Percentiles rank a stretch among this genome's conserved stretches.
Evolutionary conservation across 495 filamentous ascomycete genomes (phyloP).

Genomic region (Haplographium delicatum): DNA sequence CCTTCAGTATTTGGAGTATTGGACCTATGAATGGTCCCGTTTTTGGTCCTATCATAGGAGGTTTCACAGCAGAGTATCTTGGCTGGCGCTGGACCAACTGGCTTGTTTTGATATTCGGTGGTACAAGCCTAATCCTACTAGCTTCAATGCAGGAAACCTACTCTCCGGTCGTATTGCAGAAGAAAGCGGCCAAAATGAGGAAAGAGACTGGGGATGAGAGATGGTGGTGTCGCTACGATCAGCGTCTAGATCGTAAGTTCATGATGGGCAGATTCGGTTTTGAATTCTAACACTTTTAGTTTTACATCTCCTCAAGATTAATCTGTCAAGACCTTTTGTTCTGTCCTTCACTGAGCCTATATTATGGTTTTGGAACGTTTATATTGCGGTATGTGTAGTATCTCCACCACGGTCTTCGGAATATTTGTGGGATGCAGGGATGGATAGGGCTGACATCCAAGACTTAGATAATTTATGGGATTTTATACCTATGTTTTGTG

Average conservation of each 20-base stretch:
- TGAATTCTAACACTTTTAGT: constrained; percentile 28
- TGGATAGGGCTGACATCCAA: not conserved
- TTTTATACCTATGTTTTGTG: constrained; percentile 83
- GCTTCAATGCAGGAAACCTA: constrained; percentile 69
- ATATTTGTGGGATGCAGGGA: too few species aligned
- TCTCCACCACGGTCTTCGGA: not conserved
- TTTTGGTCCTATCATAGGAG: constrained; percentile 31
- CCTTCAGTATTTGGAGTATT: constrained; percentile 69
- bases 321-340: constrained; percentile 69
- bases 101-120: constrained; percentile 67
- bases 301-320: constrained; percentile 55
- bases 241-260: constrained; percentile 38
- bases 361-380: constrained; percentile 76
- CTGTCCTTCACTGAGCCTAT: constrained; percentile 82
- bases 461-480: constrained; percentile 49
- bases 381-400: constrained; percentile 41
- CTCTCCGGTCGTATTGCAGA: constrained; percentile 63
- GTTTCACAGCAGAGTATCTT: constrained; percentile 40
- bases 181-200: constrained; percentile 60
- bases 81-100: constrained; percentile 90
- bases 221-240: constrained; percentile 74
- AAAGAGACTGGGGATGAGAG: constrained; percentile 70
- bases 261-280: constrained; percentile 15
- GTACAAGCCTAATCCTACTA: constrained; percentile 48
- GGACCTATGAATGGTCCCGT: constrained; percentile 76